These are phyloP conservation scores for Cyclocybe aegerita DNA, from an alignment of 768 basidiomycete genomes.

Conservation along the genomic window DNA sequence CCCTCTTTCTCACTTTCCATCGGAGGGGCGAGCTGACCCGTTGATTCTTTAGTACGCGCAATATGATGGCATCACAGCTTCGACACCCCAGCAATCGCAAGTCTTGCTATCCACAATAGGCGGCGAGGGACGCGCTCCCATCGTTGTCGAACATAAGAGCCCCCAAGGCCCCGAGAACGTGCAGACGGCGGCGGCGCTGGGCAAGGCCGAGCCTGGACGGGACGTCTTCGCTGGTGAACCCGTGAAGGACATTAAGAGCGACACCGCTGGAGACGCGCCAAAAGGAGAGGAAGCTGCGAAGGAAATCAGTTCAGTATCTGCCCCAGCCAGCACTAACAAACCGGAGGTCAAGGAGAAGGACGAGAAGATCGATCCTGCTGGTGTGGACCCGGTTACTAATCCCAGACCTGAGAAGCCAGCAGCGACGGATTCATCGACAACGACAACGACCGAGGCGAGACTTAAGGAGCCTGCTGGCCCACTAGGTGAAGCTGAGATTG, in stretches of 20 bases:
- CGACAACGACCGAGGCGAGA: constrained; percentile 4
- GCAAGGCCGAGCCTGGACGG: constrained; percentile 68
- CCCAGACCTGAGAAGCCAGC: neutral
- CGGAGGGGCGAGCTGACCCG: neutral
- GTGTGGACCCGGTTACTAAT: constrained; percentile 4
- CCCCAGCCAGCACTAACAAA: neutral
- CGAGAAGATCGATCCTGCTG: constrained; percentile 4
- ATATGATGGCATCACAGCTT: constrained; percentile 39
- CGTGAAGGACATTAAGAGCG: constrained; percentile 49
- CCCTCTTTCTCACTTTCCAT: constrained; percentile 3
- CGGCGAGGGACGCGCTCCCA: constrained; percentile 54
- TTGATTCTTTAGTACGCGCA: constrained; percentile 50
- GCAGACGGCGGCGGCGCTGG: constrained; percentile 39
- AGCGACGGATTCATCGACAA: constrained; percentile 5
- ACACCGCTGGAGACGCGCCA: constrained; percentile 12
- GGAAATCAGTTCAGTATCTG: constrained; percentile 19
- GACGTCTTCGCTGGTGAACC: constrained; percentile 67
- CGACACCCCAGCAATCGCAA: constrained; percentile 37
- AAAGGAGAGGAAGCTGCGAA: constrained; percentile 15
- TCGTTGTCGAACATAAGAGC: constrained; percentile 50
- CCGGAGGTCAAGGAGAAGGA: constrained; percentile 8
- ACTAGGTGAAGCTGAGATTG: constrained; percentile 45
- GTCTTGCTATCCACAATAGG: constrained; percentile 44
- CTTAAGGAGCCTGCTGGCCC: constrained; percentile 31
- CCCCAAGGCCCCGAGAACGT: constrained; percentile 18